A percentile compares a stretch with the other conserved stretches of the same genome.
phyloP scores from a whole-genome alignment of 192 early-diverging fungal species.

The Podila minutissima region DNA sequence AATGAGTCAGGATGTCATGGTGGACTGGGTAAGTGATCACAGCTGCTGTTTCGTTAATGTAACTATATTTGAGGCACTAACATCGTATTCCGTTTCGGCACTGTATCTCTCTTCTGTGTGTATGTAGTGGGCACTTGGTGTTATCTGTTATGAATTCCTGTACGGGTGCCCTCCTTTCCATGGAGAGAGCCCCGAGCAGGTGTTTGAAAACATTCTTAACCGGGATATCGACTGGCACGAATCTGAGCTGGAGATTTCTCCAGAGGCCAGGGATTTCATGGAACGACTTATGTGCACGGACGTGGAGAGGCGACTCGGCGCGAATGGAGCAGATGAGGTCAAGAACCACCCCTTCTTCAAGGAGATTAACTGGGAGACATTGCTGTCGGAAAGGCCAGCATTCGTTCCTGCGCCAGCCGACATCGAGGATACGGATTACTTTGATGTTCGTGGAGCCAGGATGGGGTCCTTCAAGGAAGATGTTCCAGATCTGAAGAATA shows the following conservation, averaged over 20 bases:
- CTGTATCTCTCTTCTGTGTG: slow-evolving; percentile 4
- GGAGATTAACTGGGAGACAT: slow-evolving; percentile 73
- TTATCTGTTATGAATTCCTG: slow-evolving; percentile 90
- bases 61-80: background rate
- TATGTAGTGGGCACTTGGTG: slow-evolving; percentile 85
- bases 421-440: slow-evolving; percentile 92
- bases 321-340: slow-evolving; percentile 77
- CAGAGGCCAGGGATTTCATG: slow-evolving; percentile 84
- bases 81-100: slow-evolving; percentile 8
- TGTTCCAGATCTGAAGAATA: slow-evolving; percentile 42
- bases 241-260: slow-evolving; percentile 72
- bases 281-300: slow-evolving; percentile 75
- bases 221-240: slow-evolving; percentile 81
- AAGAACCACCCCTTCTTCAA: slow-evolving; percentile 79
- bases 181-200: slow-evolving; percentile 76
- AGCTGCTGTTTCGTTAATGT: background rate
- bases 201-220: slow-evolving; percentile 87
- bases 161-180: slow-evolving; percentile 88
- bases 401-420: slow-evolving; percentile 85
- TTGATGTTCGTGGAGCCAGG: slow-evolving; percentile 87
- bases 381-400: slow-evolving; percentile 69
- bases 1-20: slow-evolving; percentile 81
- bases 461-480: slow-evolving; percentile 59
- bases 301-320: slow-evolving; percentile 72
- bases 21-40: slow-evolving; percentile 80